Conservation (phyloP, 2,329 filamentous ascomycete species). For the Fonsecaea monophora region DNA sequence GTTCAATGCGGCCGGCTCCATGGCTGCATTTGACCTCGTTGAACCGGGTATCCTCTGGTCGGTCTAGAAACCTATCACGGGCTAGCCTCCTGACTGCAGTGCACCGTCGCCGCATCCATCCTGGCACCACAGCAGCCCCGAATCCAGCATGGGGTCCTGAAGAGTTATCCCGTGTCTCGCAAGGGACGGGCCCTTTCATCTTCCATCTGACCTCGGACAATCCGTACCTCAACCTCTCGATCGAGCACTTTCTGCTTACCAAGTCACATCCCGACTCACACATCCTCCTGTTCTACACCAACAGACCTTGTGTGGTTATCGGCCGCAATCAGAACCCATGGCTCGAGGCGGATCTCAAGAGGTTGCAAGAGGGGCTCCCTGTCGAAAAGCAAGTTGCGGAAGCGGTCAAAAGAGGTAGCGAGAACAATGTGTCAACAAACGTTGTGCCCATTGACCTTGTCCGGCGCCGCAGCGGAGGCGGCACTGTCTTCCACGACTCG, state of each 20-base stretch:
- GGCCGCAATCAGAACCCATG: constrained; percentile 98
- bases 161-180: constrained; percentile 28
- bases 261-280: constrained; percentile 73
- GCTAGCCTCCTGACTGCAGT: background rate
- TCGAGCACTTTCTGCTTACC: constrained; percentile 88
- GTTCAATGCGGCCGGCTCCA: constrained; percentile 31
- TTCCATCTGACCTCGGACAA: constrained; percentile 73
- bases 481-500: constrained; percentile 89
- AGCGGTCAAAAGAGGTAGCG: background rate
- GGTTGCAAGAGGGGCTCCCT: constrained; percentile 57
- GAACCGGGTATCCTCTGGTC: constrained; percentile 4
- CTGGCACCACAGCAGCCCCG: background rate
- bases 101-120: background rate
- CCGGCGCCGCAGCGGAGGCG: constrained; percentile 84
- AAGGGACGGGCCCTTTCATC: constrained; percentile 59
- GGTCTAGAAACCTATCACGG: background rate
- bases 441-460: constrained; percentile 66
- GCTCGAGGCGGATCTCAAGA: constrained; percentile 80
- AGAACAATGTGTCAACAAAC: background rate
- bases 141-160: constrained; percentile 25
- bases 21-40: constrained; percentile 19
- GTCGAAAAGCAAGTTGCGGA: constrained; percentile 15
- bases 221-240: constrained; percentile 88
- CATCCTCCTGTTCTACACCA: constrained; percentile 86
- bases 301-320: constrained; percentile 85